phyloP scores from a whole-genome alignment of 345 rosid species.

The Sonneratia alba region DNA sequence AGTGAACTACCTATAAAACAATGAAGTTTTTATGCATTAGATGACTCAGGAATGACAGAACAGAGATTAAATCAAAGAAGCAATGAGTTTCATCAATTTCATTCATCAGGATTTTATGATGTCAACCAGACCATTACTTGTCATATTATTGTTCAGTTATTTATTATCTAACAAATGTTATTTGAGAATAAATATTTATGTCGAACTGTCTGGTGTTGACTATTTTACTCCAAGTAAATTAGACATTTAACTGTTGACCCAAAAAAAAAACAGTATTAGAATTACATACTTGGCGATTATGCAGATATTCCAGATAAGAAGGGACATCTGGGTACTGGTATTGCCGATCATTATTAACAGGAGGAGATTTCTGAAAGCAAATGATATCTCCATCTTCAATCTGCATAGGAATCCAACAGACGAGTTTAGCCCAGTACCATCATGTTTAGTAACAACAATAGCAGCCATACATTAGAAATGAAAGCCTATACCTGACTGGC shows the following conservation, averaged over 20 bases:
- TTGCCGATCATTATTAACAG: constrained; percentile 30
- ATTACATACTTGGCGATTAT: constrained; percentile 47
- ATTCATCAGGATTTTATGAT: not conserved
- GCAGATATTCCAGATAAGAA: constrained; percentile 66
- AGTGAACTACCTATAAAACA: constrained; percentile 62
- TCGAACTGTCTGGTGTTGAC: not conserved
- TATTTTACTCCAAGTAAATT: not conserved
- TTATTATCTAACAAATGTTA: not conserved
- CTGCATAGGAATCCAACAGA: constrained; percentile 23
- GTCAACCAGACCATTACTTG: not conserved
- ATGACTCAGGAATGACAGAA: not conserved
- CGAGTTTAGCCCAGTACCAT: not conserved
- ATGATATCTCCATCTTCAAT: constrained; percentile 74
- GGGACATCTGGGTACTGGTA: constrained; percentile 56
- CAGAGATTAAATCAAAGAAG: not conserved
- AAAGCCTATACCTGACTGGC: constrained; percentile 37
- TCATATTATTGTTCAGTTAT: not conserved
- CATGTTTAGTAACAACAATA: not conserved
- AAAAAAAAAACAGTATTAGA: not conserved
- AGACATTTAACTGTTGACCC: not conserved
- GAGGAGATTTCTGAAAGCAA: constrained; percentile 53
- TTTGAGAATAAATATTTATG: not conserved
- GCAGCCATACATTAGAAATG: not conserved
- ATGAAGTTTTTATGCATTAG: constrained; percentile 11
- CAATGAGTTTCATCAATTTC: not conserved